phyloP scores from a whole-genome alignment of 306 rosid species.

The Malus fusca region DNA sequence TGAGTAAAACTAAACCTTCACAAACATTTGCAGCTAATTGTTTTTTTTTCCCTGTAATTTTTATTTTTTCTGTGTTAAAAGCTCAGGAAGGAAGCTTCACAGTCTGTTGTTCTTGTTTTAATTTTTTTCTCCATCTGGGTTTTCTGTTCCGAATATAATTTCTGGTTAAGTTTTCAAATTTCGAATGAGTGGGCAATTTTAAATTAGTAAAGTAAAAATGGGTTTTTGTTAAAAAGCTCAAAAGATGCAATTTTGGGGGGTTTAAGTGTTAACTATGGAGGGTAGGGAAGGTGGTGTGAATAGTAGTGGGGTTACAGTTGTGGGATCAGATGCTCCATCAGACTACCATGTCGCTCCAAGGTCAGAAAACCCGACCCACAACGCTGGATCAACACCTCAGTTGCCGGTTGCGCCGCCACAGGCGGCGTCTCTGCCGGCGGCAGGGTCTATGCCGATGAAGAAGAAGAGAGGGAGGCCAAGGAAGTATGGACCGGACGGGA shows the following conservation, averaged over 20 bases:
- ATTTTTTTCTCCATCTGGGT: slow-evolving; percentile 4
- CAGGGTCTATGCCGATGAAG: slow-evolving; percentile 38
- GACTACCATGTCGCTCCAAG: slow-evolving; percentile 89
- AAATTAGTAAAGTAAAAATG: slow-evolving; percentile 27
- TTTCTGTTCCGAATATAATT: slow-evolving; percentile 3
- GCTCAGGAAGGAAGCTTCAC: slow-evolving; percentile 2
- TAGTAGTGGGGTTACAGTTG: slow-evolving; percentile 88
- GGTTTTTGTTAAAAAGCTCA: slow-evolving; percentile 34
- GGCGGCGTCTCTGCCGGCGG: slow-evolving; percentile 17
- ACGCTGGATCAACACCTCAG: slow-evolving; percentile 45
- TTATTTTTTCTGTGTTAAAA: slow-evolving; percentile 20
- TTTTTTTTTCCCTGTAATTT: slow-evolving; percentile 5
- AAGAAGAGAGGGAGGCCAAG: slow-evolving; percentile 96
- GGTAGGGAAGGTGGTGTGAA: slow-evolving; percentile 56
- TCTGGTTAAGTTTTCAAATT: slow-evolving; percentile 2
- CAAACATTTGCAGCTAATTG: slow-evolving; percentile 10
- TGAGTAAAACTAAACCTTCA: slow-evolving; percentile 9
- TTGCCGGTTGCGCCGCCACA: slow-evolving; percentile 5
- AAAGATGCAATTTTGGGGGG: slow-evolving; percentile 21
- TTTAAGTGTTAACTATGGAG: slow-evolving; percentile 55
- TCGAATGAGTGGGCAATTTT: slow-evolving; percentile 5
- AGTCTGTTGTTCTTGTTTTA: background rate
- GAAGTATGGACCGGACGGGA: slow-evolving; percentile 89
- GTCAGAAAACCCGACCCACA: slow-evolving; percentile 43
- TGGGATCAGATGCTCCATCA: slow-evolving; percentile 96